A percentile compares a stretch with the other conserved stretches of the same genome.
These are phyloP conservation scores for Cutaneotrichosporon daszewskae DNA, from an alignment of 1,284 basidiomycete genomes.

Conservation along the genomic window DNA sequence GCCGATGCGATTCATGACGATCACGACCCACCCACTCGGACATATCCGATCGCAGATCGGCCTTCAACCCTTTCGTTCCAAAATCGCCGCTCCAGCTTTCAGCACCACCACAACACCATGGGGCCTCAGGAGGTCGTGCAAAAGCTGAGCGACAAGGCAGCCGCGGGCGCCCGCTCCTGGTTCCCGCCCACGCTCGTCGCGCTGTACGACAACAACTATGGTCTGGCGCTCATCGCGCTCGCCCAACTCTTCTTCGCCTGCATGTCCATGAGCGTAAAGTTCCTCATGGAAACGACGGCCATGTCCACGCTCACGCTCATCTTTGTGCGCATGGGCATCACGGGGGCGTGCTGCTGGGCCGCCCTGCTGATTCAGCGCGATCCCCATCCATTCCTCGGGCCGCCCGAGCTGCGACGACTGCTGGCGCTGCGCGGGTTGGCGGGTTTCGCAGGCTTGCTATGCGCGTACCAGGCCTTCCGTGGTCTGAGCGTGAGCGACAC, in stretches of 20 bases:
- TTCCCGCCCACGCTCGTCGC: conserved; percentile 14
- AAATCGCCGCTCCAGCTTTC: too few species aligned
- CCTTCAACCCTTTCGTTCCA: background rate
- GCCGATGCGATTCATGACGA: too few species aligned
- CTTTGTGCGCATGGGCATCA: conserved; percentile 46
- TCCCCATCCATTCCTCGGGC: conserved; percentile 62
- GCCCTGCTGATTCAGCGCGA: conserved; percentile 53
- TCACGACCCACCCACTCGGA: too few species aligned
- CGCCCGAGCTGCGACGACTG: conserved; percentile 59
- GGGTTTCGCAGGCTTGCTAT: conserved; percentile 49
- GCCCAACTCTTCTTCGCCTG: conserved; percentile 60
- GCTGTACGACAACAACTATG: conserved; percentile 52
- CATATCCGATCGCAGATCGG: too few species aligned
- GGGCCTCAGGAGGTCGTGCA: background rate
- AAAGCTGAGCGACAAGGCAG: background rate
- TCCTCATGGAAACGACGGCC: conserved; percentile 32
- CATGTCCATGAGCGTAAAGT: conserved; percentile 52
- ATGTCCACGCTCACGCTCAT: conserved; percentile 38
- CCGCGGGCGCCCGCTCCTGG: conserved; percentile 1
- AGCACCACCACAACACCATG: too few species aligned
- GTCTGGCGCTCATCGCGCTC: conserved; percentile 57
- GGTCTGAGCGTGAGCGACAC: conserved; percentile 68
- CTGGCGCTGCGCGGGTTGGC: conserved; percentile 59
- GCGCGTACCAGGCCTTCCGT: conserved; percentile 61
- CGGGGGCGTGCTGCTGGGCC: conserved; percentile 50